These are phyloP conservation scores for Hypomontagnella monticulosa DNA, from an alignment of 495 filamentous ascomycete genomes.

Conservation along the genomic window DNA sequence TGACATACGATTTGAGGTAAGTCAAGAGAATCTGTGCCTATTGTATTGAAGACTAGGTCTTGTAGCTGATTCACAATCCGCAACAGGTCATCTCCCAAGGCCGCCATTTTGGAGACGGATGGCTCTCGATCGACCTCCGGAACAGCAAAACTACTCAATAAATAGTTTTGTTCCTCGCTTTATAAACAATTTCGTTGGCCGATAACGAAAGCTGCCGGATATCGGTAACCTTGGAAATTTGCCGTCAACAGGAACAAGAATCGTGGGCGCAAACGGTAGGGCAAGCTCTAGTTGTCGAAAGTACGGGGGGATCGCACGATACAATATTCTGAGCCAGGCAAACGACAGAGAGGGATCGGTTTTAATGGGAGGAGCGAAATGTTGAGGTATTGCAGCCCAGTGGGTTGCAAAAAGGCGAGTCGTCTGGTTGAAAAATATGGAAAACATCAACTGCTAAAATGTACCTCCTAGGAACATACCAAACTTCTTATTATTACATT, in stretches of 20 bases:
- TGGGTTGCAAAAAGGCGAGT: slow-evolving; percentile 28
- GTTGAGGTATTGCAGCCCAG: slow-evolving; percentile 35
- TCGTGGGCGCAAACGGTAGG: slow-evolving; percentile 23
- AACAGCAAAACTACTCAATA: slow-evolving; percentile 3
- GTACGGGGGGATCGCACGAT: slow-evolving; percentile 11
- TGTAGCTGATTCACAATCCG: slow-evolving; percentile 95
- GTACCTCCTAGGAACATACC: slow-evolving; percentile 20
- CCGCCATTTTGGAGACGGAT: slow-evolving; percentile 55
- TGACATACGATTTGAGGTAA: slow-evolving; percentile 93
- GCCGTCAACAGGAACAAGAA: slow-evolving; percentile 19
- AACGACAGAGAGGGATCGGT: neutral
- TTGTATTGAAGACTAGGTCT: slow-evolving; percentile 98
- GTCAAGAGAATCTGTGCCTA: slow-evolving; percentile 97
- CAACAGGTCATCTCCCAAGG: slow-evolving; percentile 90
- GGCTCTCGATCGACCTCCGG: slow-evolving; percentile 12
- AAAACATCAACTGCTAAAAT: slow-evolving; percentile 35
- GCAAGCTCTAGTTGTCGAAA: slow-evolving; percentile 14
- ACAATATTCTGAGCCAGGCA: neutral
- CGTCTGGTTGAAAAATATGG: slow-evolving; percentile 38
- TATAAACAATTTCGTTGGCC: slow-evolving; percentile 14
- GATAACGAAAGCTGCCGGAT: slow-evolving; percentile 10
- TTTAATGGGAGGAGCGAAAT: slow-evolving; percentile 21
- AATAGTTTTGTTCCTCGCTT: slow-evolving; percentile 3
- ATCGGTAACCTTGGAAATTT: slow-evolving; percentile 22
- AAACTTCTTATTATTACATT: slow-evolving; percentile 36